Percentiles rank a stretch among this genome's conserved stretches.
phyloP scores from a whole-genome alignment of 441 rosid species.

The Melianthus villosus region DNA sequence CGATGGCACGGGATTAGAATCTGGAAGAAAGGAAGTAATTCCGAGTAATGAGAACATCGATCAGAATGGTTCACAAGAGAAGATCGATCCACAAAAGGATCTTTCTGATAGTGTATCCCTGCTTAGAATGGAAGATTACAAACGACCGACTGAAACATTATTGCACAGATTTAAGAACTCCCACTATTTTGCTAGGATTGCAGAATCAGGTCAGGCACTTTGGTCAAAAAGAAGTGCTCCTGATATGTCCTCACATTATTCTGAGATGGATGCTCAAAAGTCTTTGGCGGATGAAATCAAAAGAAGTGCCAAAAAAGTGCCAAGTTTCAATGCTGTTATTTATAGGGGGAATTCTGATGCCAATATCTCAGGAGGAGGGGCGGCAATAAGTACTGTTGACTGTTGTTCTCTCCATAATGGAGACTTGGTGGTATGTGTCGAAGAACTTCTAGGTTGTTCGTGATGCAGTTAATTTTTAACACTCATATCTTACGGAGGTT shows the following conservation, averaged over 20 bases:
- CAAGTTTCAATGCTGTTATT: slow-evolving; percentile 40
- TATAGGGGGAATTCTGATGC: slow-evolving; percentile 76
- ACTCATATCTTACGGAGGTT: too few relatives aligned
- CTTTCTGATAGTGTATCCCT: slow-evolving; percentile 65
- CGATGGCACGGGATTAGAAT: slow-evolving; percentile 17
- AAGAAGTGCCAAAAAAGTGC: slow-evolving; percentile 15
- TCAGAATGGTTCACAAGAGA: slow-evolving; percentile 36
- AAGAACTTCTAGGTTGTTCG: slow-evolving; percentile 11
- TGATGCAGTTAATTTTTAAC: not conserved
- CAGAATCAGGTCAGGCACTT: slow-evolving; percentile 67
- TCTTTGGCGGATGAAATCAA: too few relatives aligned
- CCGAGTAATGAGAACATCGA: slow-evolving; percentile 20
- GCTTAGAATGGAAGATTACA: slow-evolving; percentile 77
- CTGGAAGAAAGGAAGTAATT: slow-evolving; percentile 32
- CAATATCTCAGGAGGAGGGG: slow-evolving; percentile 70
- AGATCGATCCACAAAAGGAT: slow-evolving; percentile 32
- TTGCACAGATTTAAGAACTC: slow-evolving; percentile 75
- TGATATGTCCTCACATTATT: slow-evolving; percentile 16
- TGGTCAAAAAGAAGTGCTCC: slow-evolving; percentile 61
- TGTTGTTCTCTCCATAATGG: slow-evolving; percentile 81
- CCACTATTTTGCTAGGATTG: slow-evolving; percentile 82
- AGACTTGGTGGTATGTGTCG: slow-evolving; percentile 77
- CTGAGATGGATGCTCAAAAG: slow-evolving; percentile 22
- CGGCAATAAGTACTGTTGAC: slow-evolving; percentile 54
- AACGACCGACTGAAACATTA: slow-evolving; percentile 49